Conservation (phyloP, 345 rosid genomes). For the Populus deltoides region DNA sequence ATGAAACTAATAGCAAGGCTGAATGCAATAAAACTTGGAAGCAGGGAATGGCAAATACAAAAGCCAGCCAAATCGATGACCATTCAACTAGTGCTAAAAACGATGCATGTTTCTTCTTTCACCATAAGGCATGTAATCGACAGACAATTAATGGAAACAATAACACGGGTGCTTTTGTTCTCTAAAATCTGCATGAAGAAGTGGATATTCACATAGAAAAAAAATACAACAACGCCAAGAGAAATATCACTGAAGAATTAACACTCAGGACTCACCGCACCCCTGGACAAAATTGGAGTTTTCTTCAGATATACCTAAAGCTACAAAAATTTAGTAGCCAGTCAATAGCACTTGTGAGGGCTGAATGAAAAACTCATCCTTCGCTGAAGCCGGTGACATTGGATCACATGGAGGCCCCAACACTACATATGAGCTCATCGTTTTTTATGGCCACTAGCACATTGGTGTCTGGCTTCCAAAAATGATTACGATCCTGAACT, state of each 20-base stretch:
- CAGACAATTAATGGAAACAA: neutral
- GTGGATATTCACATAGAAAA: too few relatives aligned
- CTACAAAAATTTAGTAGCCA: too few relatives aligned
- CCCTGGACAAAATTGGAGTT: too few relatives aligned
- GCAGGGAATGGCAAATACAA: neutral
- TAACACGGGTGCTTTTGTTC: neutral
- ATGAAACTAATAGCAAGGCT: neutral
- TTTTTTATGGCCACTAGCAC: too few relatives aligned
- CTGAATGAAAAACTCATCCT: too few relatives aligned
- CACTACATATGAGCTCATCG: too few relatives aligned
- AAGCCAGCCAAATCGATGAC: neutral
- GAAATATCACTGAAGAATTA: too few relatives aligned
- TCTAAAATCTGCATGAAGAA: neutral
- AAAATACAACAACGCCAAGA: neutral
- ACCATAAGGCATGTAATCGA: neutral
- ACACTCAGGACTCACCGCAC: too few relatives aligned
- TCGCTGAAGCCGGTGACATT: too few relatives aligned
- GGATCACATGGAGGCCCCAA: too few relatives aligned
- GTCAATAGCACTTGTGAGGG: too few relatives aligned
- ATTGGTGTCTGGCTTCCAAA: neutral
- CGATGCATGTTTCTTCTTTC: neutral
- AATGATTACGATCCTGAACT: neutral
- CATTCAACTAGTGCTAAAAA: neutral
- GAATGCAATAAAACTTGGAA: neutral
- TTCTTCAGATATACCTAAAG: too few relatives aligned